phyloP scores from a whole-genome alignment of 176 grass and related monocot genomes.

The Triticum monococcum region DNA sequence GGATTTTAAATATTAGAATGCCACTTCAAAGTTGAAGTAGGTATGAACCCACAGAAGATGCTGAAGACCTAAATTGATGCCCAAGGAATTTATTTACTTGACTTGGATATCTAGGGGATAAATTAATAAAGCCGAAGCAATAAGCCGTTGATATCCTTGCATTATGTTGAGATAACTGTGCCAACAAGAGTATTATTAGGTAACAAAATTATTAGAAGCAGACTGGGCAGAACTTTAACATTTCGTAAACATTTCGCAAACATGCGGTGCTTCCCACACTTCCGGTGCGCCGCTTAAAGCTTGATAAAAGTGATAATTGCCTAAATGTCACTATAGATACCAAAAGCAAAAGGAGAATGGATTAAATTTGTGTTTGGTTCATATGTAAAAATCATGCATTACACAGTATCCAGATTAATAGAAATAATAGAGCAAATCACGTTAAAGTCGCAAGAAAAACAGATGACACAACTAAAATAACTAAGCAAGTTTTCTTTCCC shows the following conservation, averaged over 20 bases:
- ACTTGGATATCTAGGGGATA: conserved; percentile 10
- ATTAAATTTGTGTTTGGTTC: not conserved
- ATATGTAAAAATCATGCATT: not conserved
- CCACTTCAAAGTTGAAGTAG: not conserved
- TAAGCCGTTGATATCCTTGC: not conserved
- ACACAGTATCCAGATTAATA: not conserved
- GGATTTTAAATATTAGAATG: conserved; percentile 15
- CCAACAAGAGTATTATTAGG: not conserved
- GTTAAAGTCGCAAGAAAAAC: not conserved
- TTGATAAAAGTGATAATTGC: not conserved
- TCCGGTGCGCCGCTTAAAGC: not conserved
- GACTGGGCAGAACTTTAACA: conserved; percentile 4
- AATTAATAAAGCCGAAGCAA: conserved; percentile 1
- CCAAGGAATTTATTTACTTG: conserved; percentile 10
- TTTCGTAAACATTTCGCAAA: not conserved
- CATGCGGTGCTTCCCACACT: not conserved
- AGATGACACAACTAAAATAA: not conserved
- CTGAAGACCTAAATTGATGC: not conserved
- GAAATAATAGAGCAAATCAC: not conserved
- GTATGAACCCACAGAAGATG: not conserved
- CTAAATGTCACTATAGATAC: not conserved
- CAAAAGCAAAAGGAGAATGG: not conserved
- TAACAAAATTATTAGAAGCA: not conserved
- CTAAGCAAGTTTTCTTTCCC: not conserved
- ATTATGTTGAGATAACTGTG: conserved; percentile 4